Evolutionary conservation across 2,329 filamentous ascomycete species (phyloP).

Genomic region (Aspergillus caelatus): DNA sequence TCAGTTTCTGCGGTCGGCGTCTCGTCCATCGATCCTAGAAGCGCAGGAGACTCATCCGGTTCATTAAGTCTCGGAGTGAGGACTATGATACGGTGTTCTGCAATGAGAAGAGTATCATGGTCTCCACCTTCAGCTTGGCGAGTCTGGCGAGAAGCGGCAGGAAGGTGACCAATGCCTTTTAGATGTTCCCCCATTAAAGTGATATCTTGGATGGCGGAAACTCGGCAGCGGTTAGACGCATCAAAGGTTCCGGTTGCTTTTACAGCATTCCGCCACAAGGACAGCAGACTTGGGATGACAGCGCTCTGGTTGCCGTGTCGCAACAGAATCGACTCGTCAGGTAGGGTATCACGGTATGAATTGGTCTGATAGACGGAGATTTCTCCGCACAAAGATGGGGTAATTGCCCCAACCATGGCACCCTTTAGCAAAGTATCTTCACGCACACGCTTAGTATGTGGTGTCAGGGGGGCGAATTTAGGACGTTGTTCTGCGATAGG

Average conservation of each 20-base stretch:
- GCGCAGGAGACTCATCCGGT: constrained; percentile 21
- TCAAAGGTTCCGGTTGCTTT: constrained; percentile 43
- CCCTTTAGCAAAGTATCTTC: constrained; percentile 50
- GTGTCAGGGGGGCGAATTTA: constrained; percentile 51
- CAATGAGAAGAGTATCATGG: constrained; percentile 45
- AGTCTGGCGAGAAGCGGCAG: constrained; percentile 28
- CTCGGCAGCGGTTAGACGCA: constrained; percentile 41
- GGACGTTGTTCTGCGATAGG: constrained; percentile 35
- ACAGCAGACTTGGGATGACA: constrained; percentile 46
- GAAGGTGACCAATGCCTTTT: constrained; percentile 42
- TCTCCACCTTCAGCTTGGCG: constrained; percentile 23
- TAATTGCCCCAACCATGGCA: constrained; percentile 25
- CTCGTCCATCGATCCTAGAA: constrained; percentile 18
- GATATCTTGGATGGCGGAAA: constrained; percentile 42
- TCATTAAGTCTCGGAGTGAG: constrained; percentile 35
- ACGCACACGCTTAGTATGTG: constrained; percentile 49
- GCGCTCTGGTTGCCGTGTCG: constrained; percentile 46
- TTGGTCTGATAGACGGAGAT: constrained; percentile 45
- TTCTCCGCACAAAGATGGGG: constrained; percentile 41
- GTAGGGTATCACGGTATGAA: constrained; percentile 35
- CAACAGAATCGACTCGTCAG: constrained; percentile 49
- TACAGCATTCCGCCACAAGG: constrained; percentile 47
- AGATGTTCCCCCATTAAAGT: constrained; percentile 45
- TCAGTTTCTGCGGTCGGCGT: constrained; percentile 35
- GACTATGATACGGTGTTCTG: constrained; percentile 45